A percentile compares a stretch with the other conserved stretches of the same genome.
These are phyloP conservation scores for Aspergillus caelatus DNA, from an alignment of 2,329 filamentous ascomycete genomes.

Conservation along the genomic window DNA sequence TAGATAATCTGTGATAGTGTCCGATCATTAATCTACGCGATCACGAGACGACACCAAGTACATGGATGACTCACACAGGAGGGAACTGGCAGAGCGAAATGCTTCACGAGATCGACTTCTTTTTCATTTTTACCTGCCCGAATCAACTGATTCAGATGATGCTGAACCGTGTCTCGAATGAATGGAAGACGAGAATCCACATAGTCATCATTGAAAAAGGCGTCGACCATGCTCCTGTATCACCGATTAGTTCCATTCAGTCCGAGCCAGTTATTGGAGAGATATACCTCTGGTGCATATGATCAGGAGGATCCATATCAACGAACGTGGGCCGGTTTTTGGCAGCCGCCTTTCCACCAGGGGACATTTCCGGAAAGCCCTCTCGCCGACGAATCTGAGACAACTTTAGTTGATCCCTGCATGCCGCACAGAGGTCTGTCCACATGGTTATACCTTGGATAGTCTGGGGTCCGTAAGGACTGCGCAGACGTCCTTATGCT, in stretches of 20 bases:
- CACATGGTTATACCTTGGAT: neutral
- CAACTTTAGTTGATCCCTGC: neutral
- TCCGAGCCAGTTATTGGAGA: neutral
- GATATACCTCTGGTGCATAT: neutral
- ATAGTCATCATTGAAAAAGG: neutral
- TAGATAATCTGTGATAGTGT: neutral
- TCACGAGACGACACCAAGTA: neutral
- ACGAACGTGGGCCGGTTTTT: constrained; percentile 8
- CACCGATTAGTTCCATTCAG: neutral
- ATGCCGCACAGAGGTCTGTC: too few relatives aligned
- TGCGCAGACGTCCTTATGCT: constrained; percentile 3
- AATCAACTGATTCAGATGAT: neutral
- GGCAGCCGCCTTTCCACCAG: constrained; percentile 4
- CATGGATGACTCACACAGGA: neutral
- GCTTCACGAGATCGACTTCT: neutral
- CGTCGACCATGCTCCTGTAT: neutral
- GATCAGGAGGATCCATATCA: constrained; percentile 5
- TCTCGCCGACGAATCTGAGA: neutral
- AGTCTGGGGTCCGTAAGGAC: neutral
- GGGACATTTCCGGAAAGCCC: constrained; percentile 8
- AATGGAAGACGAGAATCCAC: neutral
- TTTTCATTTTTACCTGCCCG: neutral
- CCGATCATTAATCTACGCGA: neutral
- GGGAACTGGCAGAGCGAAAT: neutral
- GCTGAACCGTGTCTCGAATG: neutral